Base-by-base conservation (phyloP, 345 rosid genomes). In the Salix arbutifolia region DNA sequence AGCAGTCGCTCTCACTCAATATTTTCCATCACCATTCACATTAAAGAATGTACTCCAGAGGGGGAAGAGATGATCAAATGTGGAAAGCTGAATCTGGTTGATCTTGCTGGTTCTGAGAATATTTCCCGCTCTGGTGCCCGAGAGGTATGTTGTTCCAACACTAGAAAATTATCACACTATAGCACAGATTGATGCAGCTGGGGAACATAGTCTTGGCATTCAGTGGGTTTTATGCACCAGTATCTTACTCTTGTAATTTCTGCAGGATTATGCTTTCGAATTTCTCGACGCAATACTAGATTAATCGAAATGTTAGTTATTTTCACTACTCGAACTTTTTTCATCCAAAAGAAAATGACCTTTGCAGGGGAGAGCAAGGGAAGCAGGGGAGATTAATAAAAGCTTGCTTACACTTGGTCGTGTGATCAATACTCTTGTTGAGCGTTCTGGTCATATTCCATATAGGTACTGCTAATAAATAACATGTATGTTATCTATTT, bases 51-150 rank as follows among this genome's bases (percentile, higher is more conserved):
- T 74, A 96, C 99, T 62, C 98, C 96, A 12, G 98, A 96, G 85
- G 99, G 99, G 13, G 99, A 96, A 88, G 99, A 96, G 86, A 87
- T 96, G 98, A 93, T 96, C 80, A 96, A 92, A 82, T 92, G 97
- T 64, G 99, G 99, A 81, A 96, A 96, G 84, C 89, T 96, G 73
- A 96, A 96, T 84, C 99, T 96, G 71, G 97, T 96, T 78, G 99
- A 93, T 76, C 99, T 96, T 84, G 98, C 98, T 86, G 99, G 99
- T 79, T 96, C 99, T 7, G 98, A 96, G 87, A 96, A 96, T 86
- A 96, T 96, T 84, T 93, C 97, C 9, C 97, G 98, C 28, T 96
- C 99, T 67, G 99, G 99, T 76, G 99, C 98, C 26, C 83, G 97
- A 77, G 99, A 96, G 96, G 98, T 96, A 88, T 70, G 78, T 46